phyloP scores from a whole-genome alignment of 352 stramenopile genomes.

The Globisporangium radiosum region DNA sequence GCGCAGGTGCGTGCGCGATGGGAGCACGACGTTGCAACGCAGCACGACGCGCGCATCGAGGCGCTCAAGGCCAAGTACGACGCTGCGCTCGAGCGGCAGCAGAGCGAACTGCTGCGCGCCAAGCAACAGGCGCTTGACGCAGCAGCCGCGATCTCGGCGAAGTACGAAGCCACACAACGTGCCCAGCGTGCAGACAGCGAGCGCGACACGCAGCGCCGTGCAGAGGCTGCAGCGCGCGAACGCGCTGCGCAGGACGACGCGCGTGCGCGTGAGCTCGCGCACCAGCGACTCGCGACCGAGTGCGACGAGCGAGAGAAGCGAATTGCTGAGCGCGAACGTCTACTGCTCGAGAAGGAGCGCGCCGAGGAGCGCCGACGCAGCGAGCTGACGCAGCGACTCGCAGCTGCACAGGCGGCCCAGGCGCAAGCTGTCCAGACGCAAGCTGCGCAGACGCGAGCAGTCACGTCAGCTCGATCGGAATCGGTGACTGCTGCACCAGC shows the following conservation, averaged over 20 bases:
- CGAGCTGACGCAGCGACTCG: slow-evolving; percentile 10
- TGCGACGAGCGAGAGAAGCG: slow-evolving; percentile 51
- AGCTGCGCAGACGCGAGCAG: neutral
- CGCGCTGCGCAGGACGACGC: slow-evolving; percentile 37
- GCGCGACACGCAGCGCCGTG: slow-evolving; percentile 20
- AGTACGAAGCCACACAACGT: slow-evolving; percentile 39
- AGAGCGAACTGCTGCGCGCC: slow-evolving; percentile 41
- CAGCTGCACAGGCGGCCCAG: neutral
- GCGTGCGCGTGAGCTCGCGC: slow-evolving; percentile 19
- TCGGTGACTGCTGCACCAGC: slow-evolving; percentile 1
- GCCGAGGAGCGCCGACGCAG: slow-evolving; percentile 18
- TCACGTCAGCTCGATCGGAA: slow-evolving; percentile 1
- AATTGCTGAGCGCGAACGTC: slow-evolving; percentile 38
- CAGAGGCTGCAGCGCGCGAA: slow-evolving; percentile 25
- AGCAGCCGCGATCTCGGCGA: slow-evolving; percentile 33
- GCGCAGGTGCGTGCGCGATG: slow-evolving; percentile 49
- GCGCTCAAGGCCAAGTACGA: slow-evolving; percentile 70
- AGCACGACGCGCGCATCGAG: slow-evolving; percentile 67
- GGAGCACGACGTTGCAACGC: slow-evolving; percentile 63
- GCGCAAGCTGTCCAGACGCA: neutral
- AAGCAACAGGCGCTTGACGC: slow-evolving; percentile 44
- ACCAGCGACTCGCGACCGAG: slow-evolving; percentile 38
- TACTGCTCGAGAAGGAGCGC: slow-evolving; percentile 38
- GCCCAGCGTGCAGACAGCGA: slow-evolving; percentile 29
- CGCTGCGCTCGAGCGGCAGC: slow-evolving; percentile 47